Base-by-base conservation (phyloP, 768 basidiomycete genomes). In the Russula foetens region DNA sequence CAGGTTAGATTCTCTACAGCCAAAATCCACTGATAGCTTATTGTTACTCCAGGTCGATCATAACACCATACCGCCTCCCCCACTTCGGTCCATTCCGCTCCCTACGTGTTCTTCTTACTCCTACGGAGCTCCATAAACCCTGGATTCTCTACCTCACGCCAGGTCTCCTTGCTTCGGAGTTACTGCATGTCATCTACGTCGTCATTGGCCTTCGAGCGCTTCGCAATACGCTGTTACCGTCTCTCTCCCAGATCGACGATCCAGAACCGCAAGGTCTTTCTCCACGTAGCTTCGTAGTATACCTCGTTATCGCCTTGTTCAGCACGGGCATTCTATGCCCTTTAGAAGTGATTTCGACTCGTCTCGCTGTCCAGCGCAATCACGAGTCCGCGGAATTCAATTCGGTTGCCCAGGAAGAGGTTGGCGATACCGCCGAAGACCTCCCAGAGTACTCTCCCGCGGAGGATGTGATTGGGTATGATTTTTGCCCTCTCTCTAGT, bases 381-480 rank as follows among this genome's bases (percentile, higher is more conserved):
- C 90, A 92, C 64, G 83, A 85, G 7, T 84, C 85, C 17, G 74
- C 84, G 6, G 88, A 86, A 57, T 88, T 82, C 68, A 87, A 89
- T 63, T 84, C 88, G 1, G 82, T 88, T 31, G 74, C 83, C 4
- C 87, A 90, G 68, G 88, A 92, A 66, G 82, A 82, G 19, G 85
- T 85, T 43, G 83, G 81, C 7, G 84, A 87, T 66, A 75, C 74
- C 3, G 75, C 74, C 3, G 81, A 88, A 59, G 80, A 82, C 48
- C 73, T 75, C 1, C 71, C 75, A 6, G 87, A 89, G 64, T 92
- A 83, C 66, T 77, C 82, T 17, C 72, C 76, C 6, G 84, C 87
- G 28, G 90, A 93, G 67, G 91, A 93, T 65, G 91, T 93, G 19
- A 90, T 93, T 63, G 90, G 89, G 88, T 88, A 65, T 53, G 84